Evolutionary conservation across 1,284 basidiomycete genomes (phyloP), one percentile per base, ranked within the genome.

Genomic region (Sanghuangporus baumii): DNA sequence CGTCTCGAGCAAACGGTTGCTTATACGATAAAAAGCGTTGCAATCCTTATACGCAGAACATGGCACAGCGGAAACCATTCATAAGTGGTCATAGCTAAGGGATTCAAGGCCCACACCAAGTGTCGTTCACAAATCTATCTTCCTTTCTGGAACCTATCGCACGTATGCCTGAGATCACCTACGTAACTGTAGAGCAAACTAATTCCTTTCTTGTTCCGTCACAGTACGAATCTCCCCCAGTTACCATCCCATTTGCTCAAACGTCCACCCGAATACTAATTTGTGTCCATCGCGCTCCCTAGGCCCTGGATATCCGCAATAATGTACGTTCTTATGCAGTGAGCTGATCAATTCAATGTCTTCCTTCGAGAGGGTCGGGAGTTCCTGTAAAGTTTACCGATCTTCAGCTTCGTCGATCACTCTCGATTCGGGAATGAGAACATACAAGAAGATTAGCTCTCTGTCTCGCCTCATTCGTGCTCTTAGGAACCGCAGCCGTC

Each of bases 211-310:
- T 46, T n/a, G 3, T 6, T 16, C 16, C 20, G 43, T 18, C 16
- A 46, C 43, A 46, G 6, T n/a, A 2, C 16, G n/a, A 41, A 41
- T 3, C 12, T n/a, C 5, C 43, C 43, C 43, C 36, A 37, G 3
- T 54, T 62, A 68, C 67, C 67, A 68, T 7, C 67, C 67, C 64
- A 68, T 59, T 52, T 68, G 66, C 34, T 61, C 61, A 55, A 65
- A 68, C 5, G 67, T 68, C 67, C 67, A 68, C 11, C 67, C 67
- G 34, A 64, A 65, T 16, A 61, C 62, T 20, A 58, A 12, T 48
- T 65, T 65, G n/a, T 65, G 34, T 26, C 60, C 63, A 36, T 59
- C 48, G 9, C 50, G 56, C 36, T 60, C 54, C n/a, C 58, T 37
- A 12, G 57, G 47, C 26, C 61, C 67, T 1, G 64, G 64, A 38